phyloP scores from a whole-genome alignment of 1,284 basidiomycete species.

The Trichosporon coremiiforme region DNA sequence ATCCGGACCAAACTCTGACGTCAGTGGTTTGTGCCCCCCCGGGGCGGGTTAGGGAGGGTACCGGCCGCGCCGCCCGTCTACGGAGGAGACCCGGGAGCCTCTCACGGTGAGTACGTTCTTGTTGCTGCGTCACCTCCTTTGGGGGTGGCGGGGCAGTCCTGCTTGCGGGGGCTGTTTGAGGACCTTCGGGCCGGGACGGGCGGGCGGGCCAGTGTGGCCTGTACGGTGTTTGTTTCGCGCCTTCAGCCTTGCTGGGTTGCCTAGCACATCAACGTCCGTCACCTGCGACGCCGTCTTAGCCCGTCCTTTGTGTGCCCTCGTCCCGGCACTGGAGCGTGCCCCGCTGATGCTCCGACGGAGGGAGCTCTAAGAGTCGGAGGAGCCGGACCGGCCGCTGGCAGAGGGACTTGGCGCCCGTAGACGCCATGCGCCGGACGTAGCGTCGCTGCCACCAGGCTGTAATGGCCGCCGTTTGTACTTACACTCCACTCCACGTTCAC shows the following conservation, averaged over 20 bases:
- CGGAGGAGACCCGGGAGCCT: constrained; percentile 4
- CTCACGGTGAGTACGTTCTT: neutral
- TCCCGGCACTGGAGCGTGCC: neutral
- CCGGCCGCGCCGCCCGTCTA: neutral
- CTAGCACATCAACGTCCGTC: too few relatives aligned
- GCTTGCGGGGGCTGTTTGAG: constrained; percentile 6
- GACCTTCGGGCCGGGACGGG: neutral
- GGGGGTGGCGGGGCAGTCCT: neutral
- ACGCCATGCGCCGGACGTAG: too few relatives aligned
- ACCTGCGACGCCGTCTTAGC: neutral
- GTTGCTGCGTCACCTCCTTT: neutral
- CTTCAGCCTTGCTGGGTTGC: neutral
- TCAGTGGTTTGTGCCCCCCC: too few relatives aligned
- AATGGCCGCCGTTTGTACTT: too few relatives aligned
- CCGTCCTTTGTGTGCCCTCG: neutral
- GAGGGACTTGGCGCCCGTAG: neutral
- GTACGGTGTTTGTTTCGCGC: neutral
- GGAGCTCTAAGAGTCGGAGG: neutral
- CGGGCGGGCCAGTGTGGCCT: neutral
- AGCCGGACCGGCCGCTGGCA: neutral
- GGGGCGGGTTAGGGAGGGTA: neutral
- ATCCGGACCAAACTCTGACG: too few relatives aligned
- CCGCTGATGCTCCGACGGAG: neutral
- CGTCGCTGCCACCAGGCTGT: too few relatives aligned
- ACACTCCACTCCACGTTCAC: too few relatives aligned